Evolutionary conservation across 345 rosid genomes (phyloP), one percentile per base, ranked within the genome.

Genomic region (Syzygium jambos): DNA sequence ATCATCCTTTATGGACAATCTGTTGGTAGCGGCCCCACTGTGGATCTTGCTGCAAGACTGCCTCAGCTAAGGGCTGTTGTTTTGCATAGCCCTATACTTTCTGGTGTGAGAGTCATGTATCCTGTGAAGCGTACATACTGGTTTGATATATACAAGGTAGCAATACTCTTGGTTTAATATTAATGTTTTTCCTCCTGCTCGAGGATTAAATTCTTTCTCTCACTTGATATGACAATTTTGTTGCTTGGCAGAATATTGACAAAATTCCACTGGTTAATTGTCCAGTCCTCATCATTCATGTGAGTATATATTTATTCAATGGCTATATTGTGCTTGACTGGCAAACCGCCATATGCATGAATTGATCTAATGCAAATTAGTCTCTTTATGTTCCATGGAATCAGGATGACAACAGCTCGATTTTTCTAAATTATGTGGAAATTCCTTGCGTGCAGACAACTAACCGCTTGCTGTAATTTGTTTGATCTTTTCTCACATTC

Each of bases 71-170:
- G 93, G 92, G 98, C 98, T 86, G 98, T 95, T 38, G 98, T 96
- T 87, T 93, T 98, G 87, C 99, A 98, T 86, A 96, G 99, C 91
- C 98, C 99, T 46, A 98, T 98, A 91, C 95, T 96, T 41, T 98
- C 99, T 2, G 99, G 99, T 51, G 91, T 98, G 85, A 93, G 99
- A 91, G 99, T 98, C 87, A 98, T 98, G 99, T 98, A 95, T 92
- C 97, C 99, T 85, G 99, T 98, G 34, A 98, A 95, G 94, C 96
- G 96, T 68, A 91, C 99, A 21, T 98, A 95, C 90, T 96, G 99
- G 99, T 98, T 98, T 52, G 99, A 96, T 92, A 98, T 98, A 82
- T 98, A 95, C 91, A 98, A 98, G 99, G 99, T 96, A 84, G 46
- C 27, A 6, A 84, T 84, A 52, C 46, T 41, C 25, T 53, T 41